Base-by-base conservation (phyloP, 1,284 basidiomycete genomes). In the Ceraceosorus guamensis region DNA sequence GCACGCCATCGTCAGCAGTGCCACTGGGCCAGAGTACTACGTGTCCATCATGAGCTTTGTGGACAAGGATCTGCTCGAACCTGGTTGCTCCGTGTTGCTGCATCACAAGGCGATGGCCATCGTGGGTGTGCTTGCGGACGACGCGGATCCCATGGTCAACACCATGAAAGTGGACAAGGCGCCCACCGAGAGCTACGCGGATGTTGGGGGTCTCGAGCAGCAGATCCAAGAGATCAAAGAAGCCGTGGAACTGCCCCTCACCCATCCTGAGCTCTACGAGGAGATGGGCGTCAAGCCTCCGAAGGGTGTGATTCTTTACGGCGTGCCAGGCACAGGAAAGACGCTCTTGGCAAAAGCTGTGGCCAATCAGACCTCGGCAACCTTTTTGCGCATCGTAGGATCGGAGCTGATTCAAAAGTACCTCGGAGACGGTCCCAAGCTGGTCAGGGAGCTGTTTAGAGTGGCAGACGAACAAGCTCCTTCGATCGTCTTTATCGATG, bases 241-340 rank as follows among this genome's bases (percentile, higher is more conserved):
- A 47, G 46, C 53, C 46, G 48, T 32, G 11, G 95, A 98, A 78
- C 82, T 99, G 49, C 95, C 95, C 0, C 82, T 99, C 48, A 98
- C 93, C 14, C 95, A 98, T 77, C 95, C 95, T 7, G 95, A 99
- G 76, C 80, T 98, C 44, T 99, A 98, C 79, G 93, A 98, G 78
- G 93, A 98, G 81, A 97, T 99, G 95, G 95, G 95, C 59, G 97
- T 98, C 78, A 87, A 88, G 68, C 93, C 93, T 41, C 95, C 95
- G 37, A 98, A 98, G 78, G 95, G 95, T 81, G 95, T 98, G 71
- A 97, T 99, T 67, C 83, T 99, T 0, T 99, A 98, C 72, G 95
- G 95, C 73, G 92, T 93, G 5, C 95, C 95, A 1, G 95, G 95
- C 65, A 99, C 95, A 11, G 95, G 95, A 53, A 99, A 99, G 80